Evolutionary conservation across 31 red algal genomes (phyloP).

Genomic region (Porphyra umbilicalis): DNA sequence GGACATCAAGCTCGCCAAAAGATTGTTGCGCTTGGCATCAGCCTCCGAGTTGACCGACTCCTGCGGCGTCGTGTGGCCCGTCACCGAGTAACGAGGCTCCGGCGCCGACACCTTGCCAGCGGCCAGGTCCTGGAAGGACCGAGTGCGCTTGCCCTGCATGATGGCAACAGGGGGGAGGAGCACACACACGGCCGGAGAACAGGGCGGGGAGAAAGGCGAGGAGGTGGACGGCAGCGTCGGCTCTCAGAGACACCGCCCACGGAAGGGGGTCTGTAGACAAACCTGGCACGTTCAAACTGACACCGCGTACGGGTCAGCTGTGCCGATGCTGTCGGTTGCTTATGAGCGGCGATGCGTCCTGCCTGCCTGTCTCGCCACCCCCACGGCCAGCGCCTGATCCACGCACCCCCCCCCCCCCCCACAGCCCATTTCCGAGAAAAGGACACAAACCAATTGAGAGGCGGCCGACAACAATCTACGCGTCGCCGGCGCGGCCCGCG

Average conservation of each 20-base stretch:
- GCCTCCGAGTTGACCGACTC: slow-evolving; percentile 21
- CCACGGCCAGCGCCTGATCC: too few relatives aligned
- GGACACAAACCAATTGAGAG: neutral
- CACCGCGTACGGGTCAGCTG: too few relatives aligned
- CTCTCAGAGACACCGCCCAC: too few relatives aligned
- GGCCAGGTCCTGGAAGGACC: slow-evolving; percentile 85
- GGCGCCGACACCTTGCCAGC: slow-evolving; percentile 71
- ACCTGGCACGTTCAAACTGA: too few relatives aligned
- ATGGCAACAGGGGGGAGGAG: neutral
- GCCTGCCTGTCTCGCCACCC: too few relatives aligned
- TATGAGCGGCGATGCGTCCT: too few relatives aligned
- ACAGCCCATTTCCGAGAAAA: neutral
- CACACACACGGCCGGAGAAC: neutral
- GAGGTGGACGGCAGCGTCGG: too few relatives aligned
- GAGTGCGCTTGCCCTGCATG: slow-evolving; percentile 78
- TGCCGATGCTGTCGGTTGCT: too few relatives aligned
- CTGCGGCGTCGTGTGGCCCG: slow-evolving; percentile 71
- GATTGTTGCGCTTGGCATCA: slow-evolving; percentile 68
- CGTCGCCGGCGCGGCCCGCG: neutral
- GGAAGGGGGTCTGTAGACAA: too few relatives aligned
- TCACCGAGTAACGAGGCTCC: slow-evolving; percentile 69
- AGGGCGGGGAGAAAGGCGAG: too few relatives aligned
- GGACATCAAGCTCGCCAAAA: slow-evolving; percentile 87
- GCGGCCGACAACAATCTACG: neutral
- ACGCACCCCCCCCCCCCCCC: too few relatives aligned